Evolutionary conservation across 1,139 yeast species (phyloP).

Genomic region (Geotrichum candidum): DNA sequence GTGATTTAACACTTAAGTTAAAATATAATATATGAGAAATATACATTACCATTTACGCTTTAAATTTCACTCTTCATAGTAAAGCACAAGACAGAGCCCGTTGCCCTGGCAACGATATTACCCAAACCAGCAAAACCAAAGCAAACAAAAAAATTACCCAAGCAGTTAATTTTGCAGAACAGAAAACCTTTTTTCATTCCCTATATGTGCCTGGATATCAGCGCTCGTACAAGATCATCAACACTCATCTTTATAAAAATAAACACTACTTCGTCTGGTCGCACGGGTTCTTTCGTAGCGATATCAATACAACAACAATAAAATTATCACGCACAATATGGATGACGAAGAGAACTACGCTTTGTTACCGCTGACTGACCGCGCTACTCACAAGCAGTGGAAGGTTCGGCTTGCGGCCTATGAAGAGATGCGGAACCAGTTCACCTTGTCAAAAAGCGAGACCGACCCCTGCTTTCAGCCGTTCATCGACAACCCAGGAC

Average conservation of each 20-base stretch:
- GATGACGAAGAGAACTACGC: conserved; percentile 51
- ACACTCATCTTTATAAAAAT: background rate
- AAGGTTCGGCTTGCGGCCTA: conserved; percentile 81
- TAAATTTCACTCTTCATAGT: too few relatives aligned
- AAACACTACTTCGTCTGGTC: background rate
- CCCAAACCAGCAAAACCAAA: too few relatives aligned
- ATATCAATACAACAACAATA: background rate
- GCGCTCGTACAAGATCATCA: too few relatives aligned
- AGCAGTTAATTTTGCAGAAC: too few relatives aligned
- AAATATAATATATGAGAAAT: too few relatives aligned
- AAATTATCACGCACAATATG: background rate
- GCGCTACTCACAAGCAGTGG: conserved; percentile 73
- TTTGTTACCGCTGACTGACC: conserved; percentile 57
- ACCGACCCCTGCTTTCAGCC: conserved; percentile 49
- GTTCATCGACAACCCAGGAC: conserved; percentile 46
- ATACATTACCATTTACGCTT: too few relatives aligned
- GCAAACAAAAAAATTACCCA: too few relatives aligned
- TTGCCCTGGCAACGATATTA: too few relatives aligned
- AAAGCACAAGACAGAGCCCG: too few relatives aligned
- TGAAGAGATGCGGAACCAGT: conserved; percentile 53
- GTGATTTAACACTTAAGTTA: too few relatives aligned
- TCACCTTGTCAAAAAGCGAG: conserved; percentile 51
- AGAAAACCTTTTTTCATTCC: too few relatives aligned
- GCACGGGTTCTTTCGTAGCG: background rate
- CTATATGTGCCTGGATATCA: too few relatives aligned